A percentile compares a stretch with the other conserved stretches of the same genome.
Evolutionary conservation across 1,284 basidiomycete genomes (phyloP).

Genomic region (Pseudozyma thailandica): DNA sequence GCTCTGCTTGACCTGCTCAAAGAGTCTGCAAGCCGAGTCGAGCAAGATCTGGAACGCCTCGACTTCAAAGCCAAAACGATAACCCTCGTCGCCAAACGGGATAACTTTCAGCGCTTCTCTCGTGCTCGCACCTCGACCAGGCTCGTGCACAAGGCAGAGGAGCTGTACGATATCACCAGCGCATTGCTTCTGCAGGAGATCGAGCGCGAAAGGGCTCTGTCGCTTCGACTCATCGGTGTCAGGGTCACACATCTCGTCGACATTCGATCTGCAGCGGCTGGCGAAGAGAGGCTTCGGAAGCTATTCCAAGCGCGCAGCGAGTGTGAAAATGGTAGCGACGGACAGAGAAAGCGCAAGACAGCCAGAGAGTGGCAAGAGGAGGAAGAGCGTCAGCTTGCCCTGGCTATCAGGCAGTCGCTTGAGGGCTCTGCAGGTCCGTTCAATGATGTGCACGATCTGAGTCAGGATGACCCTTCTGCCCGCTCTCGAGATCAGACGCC

Average conservation of each 20-base stretch:
- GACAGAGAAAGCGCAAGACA: conserved; percentile 8
- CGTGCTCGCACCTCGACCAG: conserved; percentile 42
- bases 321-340: background rate
- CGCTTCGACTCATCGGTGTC: conserved; percentile 60
- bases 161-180: conserved; percentile 52
- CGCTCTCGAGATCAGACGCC: conserved; percentile 5
- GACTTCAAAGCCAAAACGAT: conserved; percentile 60
- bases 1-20: conserved; percentile 49
- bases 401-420: conserved; percentile 46
- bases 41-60: conserved; percentile 54
- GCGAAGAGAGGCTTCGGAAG: conserved; percentile 36
- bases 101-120: conserved; percentile 62
- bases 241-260: conserved; percentile 56
- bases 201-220: conserved; percentile 32
- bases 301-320: conserved; percentile 22
- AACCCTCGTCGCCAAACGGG: conserved; percentile 60
- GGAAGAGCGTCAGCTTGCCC: conserved; percentile 44
- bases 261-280: conserved; percentile 38
- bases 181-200: conserved; percentile 52
- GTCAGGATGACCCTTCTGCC: conserved; percentile 23
- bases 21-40: conserved; percentile 53
- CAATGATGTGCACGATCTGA: conserved; percentile 25
- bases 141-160: conserved; percentile 46
- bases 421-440: conserved; percentile 26
- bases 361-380: conserved; percentile 36